These are phyloP conservation scores for Vanrija humicola DNA, from an alignment of 1,284 basidiomycete species.

Conservation along the genomic window DNA sequence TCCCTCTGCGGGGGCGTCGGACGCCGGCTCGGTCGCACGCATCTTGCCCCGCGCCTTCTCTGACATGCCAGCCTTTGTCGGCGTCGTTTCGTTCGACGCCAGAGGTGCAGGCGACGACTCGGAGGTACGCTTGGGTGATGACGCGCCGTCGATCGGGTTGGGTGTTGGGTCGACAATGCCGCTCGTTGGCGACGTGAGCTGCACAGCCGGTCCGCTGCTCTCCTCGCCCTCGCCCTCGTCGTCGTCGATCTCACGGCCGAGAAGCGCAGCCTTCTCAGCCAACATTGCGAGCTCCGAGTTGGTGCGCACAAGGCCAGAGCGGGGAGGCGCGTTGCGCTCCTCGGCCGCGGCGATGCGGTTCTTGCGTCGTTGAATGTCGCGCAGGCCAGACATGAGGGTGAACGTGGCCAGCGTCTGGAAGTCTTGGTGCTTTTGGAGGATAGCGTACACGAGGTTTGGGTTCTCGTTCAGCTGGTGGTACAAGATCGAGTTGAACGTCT, in stretches of 20 bases:
- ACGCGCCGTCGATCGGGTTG: not conserved
- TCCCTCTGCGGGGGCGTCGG: slow-evolving; percentile 4
- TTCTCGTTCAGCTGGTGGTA: slow-evolving; percentile 66
- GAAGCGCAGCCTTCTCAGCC: slow-evolving; percentile 44
- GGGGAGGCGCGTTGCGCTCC: slow-evolving; percentile 13
- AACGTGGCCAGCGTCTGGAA: slow-evolving; percentile 88
- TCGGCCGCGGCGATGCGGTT: slow-evolving; percentile 47
- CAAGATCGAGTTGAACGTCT: slow-evolving; percentile 82
- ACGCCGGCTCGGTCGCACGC: slow-evolving; percentile 55
- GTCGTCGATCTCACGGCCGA: slow-evolving; percentile 30
- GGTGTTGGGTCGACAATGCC: not conserved
- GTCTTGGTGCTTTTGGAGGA: slow-evolving; percentile 72
- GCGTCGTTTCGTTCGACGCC: slow-evolving; percentile 16
- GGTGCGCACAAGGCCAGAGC: slow-evolving; percentile 22
- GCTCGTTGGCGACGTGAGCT: not conserved
- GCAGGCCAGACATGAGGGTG: slow-evolving; percentile 72
- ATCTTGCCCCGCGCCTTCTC: slow-evolving; percentile 87
- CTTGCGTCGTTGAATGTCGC: slow-evolving; percentile 67
- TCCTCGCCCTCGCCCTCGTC: slow-evolving; percentile 19
- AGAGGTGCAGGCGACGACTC: slow-evolving; percentile 1
- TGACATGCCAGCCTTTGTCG: slow-evolving; percentile 51
- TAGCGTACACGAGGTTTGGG: slow-evolving; percentile 79
- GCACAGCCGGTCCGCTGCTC: not conserved
- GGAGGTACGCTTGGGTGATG: slow-evolving; percentile 1
- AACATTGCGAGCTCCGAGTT: slow-evolving; percentile 43